Conservation (phyloP, 2,329 filamentous ascomycete species). For the Talaromyces sp. region DNA sequence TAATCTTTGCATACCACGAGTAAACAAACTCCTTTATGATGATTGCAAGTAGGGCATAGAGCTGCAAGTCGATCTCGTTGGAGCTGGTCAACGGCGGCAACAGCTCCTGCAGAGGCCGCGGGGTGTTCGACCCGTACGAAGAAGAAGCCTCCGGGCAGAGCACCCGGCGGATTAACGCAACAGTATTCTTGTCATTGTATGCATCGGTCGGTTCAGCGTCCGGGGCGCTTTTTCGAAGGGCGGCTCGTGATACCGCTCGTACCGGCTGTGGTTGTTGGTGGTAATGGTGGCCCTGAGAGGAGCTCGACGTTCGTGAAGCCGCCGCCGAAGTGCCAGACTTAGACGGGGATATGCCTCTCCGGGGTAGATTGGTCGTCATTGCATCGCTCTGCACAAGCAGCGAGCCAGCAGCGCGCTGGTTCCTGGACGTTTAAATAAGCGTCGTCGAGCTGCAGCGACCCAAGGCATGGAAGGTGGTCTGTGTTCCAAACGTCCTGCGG, state of each 20-base stretch:
- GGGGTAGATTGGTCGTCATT: slow-evolving; percentile 32
- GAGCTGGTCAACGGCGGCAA: slow-evolving; percentile 89
- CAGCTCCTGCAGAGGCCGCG: slow-evolving; percentile 69
- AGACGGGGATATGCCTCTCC: slow-evolving; percentile 35
- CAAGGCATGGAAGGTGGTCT: not conserved
- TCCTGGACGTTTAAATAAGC: not conserved
- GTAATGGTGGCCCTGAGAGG: slow-evolving; percentile 22
- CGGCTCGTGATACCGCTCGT: slow-evolving; percentile 19
- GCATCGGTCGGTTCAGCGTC: slow-evolving; percentile 42
- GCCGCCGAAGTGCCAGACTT: slow-evolving; percentile 31
- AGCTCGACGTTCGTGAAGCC: slow-evolving; percentile 24
- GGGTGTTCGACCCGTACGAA: slow-evolving; percentile 47
- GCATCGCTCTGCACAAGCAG: slow-evolving; percentile 21
- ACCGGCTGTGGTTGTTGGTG: slow-evolving; percentile 16
- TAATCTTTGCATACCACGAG: slow-evolving; percentile 90
- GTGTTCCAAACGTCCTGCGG: not conserved
- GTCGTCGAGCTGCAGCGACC: not conserved
- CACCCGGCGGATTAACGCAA: slow-evolving; percentile 73
- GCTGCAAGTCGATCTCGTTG: slow-evolving; percentile 85
- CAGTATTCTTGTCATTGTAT: slow-evolving; percentile 72
- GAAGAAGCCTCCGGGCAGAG: slow-evolving; percentile 63
- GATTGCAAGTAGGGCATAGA: slow-evolving; percentile 88
- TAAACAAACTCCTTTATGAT: slow-evolving; percentile 86
- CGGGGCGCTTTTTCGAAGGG: slow-evolving; percentile 19
- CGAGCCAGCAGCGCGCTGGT: not conserved